Base-by-base conservation (phyloP, 805 yeast genomes). In the Starmera dryadoides region DNA sequence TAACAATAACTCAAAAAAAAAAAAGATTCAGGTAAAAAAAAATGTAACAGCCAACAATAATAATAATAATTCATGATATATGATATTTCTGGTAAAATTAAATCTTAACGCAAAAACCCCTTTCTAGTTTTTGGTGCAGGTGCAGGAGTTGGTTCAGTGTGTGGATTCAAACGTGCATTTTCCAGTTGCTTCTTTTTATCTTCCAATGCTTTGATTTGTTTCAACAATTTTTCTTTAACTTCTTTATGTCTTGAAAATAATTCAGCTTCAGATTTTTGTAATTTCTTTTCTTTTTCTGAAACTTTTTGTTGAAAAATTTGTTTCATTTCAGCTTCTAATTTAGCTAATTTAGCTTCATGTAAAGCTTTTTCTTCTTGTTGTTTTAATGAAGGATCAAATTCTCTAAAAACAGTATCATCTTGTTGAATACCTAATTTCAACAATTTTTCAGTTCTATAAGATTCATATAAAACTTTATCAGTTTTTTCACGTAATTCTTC, bases 281-380 rank as follows among this genome's bases (percentile, higher is more conserved):
- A 76, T 69, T 91, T 91, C 75, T 88, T 86, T 65, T 93, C 99
- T 79, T 93, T 94, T 66, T 89, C 96, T 42, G 83, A 70, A 25
- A 93, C 98, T 69, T 93, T 93, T 58, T 86, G 93, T 67, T 89
- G 95, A 79, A 93, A 93, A 40, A 93, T 95, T 21, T 81, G 73
- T 68, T 91, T 89, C 97, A 93, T 88, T 66, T 93, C 98, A 31
- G 87, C 77, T 68, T 93, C 98, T 82, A 93, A 77, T 69, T 86
- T 87, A 42, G 89, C 83, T 53, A 93, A 73, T 59, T 91, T 88
- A 45, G 95, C 95, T 66, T 87, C 96, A 60, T 93, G 98, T 57
- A 86, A 72, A 28, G 83, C 81, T 55, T 85, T 82, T 65, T 93
- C 98, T 66, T 93, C 98, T 63, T 84, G 94, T 64, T 87, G 95